Evolutionary conservation across 2,329 filamentous ascomycete genomes (phyloP).

Genomic region (Nigrospora sphaerica): DNA sequence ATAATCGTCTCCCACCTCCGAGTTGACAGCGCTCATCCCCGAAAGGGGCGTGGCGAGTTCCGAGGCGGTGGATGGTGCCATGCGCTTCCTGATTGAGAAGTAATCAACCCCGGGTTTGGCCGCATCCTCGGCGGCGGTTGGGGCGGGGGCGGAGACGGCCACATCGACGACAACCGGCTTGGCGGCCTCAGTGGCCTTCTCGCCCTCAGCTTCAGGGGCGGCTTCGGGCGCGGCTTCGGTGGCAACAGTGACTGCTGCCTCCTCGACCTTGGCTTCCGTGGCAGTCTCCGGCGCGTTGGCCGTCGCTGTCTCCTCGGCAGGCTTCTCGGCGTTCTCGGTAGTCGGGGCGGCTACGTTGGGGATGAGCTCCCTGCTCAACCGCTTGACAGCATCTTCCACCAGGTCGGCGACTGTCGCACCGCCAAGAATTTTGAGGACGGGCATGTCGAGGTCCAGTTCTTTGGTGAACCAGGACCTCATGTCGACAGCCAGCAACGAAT

Average conservation of each 20-base stretch:
- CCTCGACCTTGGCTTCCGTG: not conserved
- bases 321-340: not conserved
- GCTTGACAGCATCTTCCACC: not conserved
- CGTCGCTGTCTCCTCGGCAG: too few species aligned
- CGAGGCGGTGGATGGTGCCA: too few species aligned
- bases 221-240: not conserved
- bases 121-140: not conserved
- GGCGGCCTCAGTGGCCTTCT: not conserved
- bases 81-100: too few species aligned
- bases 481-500: conserved; percentile 8
- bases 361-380: not conserved
- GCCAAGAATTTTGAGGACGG: conserved; percentile 4
- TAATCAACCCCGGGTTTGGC: too few species aligned
- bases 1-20: not conserved
- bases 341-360: not conserved
- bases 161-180: not conserved
- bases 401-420: not conserved
- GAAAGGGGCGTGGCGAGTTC: not conserved
- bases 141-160: too few species aligned
- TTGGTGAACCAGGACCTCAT: conserved; percentile 7
- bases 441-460: conserved; percentile 4
- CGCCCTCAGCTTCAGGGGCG: not conserved
- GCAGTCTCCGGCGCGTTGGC: too few species aligned
- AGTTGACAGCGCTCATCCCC: not conserved
- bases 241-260: not conserved